phyloP scores from a whole-genome alignment of 2,329 filamentous ascomycete species.

The Sporothrix brunneoviolacea region DNA sequence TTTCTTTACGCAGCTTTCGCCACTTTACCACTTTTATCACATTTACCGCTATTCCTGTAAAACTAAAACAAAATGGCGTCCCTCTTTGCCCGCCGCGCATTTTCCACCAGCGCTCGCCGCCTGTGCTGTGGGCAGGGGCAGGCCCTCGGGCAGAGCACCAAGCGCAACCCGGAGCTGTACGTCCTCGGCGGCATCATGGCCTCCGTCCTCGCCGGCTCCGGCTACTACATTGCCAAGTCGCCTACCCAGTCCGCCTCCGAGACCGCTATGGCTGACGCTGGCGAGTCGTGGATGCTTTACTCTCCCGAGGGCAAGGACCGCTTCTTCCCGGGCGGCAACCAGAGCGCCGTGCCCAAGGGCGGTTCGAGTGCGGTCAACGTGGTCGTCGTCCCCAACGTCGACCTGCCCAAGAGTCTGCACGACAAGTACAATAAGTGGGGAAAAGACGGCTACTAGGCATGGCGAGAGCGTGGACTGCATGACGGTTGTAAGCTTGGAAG shows the following conservation, averaged over 20 bases:
- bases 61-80: constrained; percentile 51
- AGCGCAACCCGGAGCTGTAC: constrained; percentile 45
- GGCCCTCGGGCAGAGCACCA: constrained; percentile 51
- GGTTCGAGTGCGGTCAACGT: constrained; percentile 93
- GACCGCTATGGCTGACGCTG: constrained; percentile 61
- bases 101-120: constrained; percentile 39
- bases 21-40: too few species aligned
- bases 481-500: too few species aligned
- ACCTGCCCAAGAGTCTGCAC: constrained; percentile 85
- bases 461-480: too few species aligned
- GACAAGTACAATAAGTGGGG: constrained; percentile 99
- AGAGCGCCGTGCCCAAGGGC: constrained; percentile 67
- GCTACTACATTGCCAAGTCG: constrained; percentile 81
- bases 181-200: constrained; percentile 89
- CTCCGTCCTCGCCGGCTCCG: constrained; percentile 77
- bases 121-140: constrained; percentile 31
- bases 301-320: constrained; percentile 60
- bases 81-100: constrained; percentile 48
- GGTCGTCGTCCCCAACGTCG: constrained; percentile 89
- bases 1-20: too few species aligned
- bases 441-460: constrained; percentile 89
- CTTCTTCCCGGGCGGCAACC: constrained; percentile 82
- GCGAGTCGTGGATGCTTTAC: constrained; percentile 86
- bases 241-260: constrained; percentile 84
- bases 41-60: too few species aligned